Conservation (phyloP, 176 grass and related monocot species). For the Cenchrus purpureus region DNA sequence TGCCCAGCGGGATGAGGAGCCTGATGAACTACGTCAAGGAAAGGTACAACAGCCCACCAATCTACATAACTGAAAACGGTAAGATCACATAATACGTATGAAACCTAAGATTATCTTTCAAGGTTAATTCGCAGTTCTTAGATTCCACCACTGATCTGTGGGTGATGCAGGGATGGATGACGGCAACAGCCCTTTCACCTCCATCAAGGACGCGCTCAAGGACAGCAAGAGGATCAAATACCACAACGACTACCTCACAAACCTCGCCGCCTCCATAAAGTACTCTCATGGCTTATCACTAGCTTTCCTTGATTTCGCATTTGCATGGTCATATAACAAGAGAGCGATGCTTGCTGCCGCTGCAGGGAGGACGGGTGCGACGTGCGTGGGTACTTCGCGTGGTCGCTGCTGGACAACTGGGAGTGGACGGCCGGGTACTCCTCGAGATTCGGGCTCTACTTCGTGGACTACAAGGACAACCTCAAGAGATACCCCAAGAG, state of each 20-base stretch:
- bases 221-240: slow-evolving; percentile 87
- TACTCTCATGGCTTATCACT: background rate
- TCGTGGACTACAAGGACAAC: slow-evolving; percentile 80
- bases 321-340: background rate
- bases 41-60: slow-evolving; percentile 71
- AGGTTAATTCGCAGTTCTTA: background rate
- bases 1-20: slow-evolving; percentile 85
- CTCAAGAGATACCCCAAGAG: slow-evolving; percentile 94
- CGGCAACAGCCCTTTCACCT: slow-evolving; percentile 65
- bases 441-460: slow-evolving; percentile 88
- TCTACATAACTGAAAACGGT: slow-evolving; percentile 97
- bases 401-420: slow-evolving; percentile 99
- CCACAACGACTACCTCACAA: slow-evolving; percentile 79
- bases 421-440: slow-evolving; percentile 91
- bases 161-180: slow-evolving; percentile 81
- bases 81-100: background rate
- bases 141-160: background rate
- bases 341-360: background rate
- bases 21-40: slow-evolving; percentile 94
- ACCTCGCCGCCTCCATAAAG: slow-evolving; percentile 76
- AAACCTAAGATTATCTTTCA: background rate
- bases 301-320: background rate
- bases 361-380: slow-evolving; percentile 91
- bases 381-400: slow-evolving; percentile 86
- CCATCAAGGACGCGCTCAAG: slow-evolving; percentile 77